These are phyloP conservation scores for Pleurotus djamor DNA, from an alignment of 768 basidiomycete genomes.

Conservation along the genomic window DNA sequence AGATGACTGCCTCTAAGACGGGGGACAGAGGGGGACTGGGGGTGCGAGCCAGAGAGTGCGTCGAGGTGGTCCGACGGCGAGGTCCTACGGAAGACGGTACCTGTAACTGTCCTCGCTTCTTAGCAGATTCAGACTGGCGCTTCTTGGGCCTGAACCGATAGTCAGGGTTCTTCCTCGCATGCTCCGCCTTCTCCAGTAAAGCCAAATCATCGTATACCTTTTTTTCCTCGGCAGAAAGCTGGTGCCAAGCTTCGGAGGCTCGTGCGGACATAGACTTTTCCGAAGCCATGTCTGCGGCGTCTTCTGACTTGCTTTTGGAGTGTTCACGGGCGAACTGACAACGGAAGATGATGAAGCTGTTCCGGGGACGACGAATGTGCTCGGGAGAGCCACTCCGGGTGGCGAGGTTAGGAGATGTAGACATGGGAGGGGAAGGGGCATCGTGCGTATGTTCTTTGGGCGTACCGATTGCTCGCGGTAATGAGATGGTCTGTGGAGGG, in stretches of 20 bases:
- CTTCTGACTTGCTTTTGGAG: constrained; percentile 30
- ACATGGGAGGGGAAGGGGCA: constrained; percentile 42
- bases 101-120: not conserved
- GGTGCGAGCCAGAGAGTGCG: not conserved
- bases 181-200: constrained; percentile 52
- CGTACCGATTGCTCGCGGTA: not conserved
- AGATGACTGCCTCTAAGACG: not conserved
- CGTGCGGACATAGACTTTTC: constrained; percentile 72
- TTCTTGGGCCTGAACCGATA: constrained; percentile 64
- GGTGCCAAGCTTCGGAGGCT: constrained; percentile 74
- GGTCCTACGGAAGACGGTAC: constrained; percentile 19
- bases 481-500: not conserved
- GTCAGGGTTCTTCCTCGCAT: constrained; percentile 54
- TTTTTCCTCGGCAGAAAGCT: constrained; percentile 45
- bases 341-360: constrained; percentile 73
- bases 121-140: constrained; percentile 22
- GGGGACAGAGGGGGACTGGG: not conserved
- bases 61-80: constrained; percentile 11
- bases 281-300: constrained; percentile 27
- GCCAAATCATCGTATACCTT: constrained; percentile 52
- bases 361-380: constrained; percentile 69
- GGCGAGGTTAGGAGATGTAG: constrained; percentile 23
- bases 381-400: constrained; percentile 45
- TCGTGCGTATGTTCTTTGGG: not conserved
- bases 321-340: constrained; percentile 57